Evolutionary conservation across 306 rosid genomes (phyloP).

Genomic region (Delonix regia): DNA sequence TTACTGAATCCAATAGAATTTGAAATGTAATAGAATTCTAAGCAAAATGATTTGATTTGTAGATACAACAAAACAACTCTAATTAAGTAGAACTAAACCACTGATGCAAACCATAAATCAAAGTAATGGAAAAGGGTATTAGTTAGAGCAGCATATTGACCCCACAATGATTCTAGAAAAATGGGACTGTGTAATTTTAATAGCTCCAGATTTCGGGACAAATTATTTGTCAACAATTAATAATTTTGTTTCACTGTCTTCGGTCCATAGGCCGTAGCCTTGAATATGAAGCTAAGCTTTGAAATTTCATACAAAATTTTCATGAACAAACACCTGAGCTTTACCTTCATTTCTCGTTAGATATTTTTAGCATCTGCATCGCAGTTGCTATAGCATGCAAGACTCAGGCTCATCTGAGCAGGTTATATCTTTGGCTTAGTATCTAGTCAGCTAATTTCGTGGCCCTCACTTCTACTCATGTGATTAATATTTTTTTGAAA

Average conservation of each 20-base stretch:
- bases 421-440: neutral
- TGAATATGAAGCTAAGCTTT: too few species aligned
- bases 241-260: neutral
- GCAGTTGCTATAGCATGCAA: neutral
- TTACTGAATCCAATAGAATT: neutral
- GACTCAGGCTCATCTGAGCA: too few species aligned
- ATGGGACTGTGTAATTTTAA: neutral
- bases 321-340: neutral
- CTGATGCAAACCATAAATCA: neutral
- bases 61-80: neutral
- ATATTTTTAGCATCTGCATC: neutral
- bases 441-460: neutral
- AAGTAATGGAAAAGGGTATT: neutral
- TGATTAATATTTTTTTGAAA: neutral
- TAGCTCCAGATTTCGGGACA: neutral
- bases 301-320: too few species aligned
- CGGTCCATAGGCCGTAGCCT: too few species aligned
- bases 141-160: neutral
- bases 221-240: neutral
- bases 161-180: neutral
- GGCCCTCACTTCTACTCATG: neutral
- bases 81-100: neutral
- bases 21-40: neutral
- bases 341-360: too few species aligned
- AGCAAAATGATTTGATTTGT: neutral